A percentile compares a stretch with the other conserved stretches of the same genome.
Evolutionary conservation across 768 basidiomycete genomes (phyloP).

Genomic region (Macrolepiota albuminosa): DNA sequence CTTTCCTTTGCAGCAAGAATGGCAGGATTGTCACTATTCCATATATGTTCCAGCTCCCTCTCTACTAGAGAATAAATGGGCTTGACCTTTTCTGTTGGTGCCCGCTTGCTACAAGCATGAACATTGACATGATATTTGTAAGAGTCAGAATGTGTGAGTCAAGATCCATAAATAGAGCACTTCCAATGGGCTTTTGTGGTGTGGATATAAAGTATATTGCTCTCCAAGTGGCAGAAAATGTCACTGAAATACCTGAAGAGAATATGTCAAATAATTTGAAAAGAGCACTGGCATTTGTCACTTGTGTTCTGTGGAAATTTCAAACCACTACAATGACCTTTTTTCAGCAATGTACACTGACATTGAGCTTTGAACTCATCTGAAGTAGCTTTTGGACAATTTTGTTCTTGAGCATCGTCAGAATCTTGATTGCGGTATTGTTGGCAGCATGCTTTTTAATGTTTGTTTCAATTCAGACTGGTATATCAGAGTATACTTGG

Average conservation of each 20-base stretch:
- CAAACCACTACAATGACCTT: neutral
- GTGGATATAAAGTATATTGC: conserved; percentile 1
- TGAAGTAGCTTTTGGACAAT: neutral
- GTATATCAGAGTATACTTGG: too few relatives aligned
- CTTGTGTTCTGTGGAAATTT: neutral
- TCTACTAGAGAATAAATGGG: conserved; percentile 1
- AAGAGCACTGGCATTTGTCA: neutral
- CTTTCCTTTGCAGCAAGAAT: conserved; percentile 1
- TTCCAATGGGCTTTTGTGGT: neutral
- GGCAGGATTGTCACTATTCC: conserved; percentile 3
- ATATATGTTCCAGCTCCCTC: neutral
- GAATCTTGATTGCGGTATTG: too few relatives aligned
- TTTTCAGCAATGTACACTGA: neutral
- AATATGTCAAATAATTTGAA: neutral
- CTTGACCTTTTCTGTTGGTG: neutral
- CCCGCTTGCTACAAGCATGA: conserved; percentile 4
- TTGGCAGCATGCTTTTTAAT: too few relatives aligned
- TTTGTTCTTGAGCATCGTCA: too few relatives aligned
- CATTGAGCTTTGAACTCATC: neutral
- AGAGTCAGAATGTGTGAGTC: conserved; percentile 1
- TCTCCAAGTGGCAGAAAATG: conserved; percentile 3
- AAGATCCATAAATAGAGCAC: neutral
- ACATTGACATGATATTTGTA: neutral
- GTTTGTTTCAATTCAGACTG: too few relatives aligned
- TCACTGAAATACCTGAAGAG: neutral